Evolutionary conservation across 495 filamentous ascomycete genomes (phyloP).

Genomic region (Neurospora cerealis): DNA sequence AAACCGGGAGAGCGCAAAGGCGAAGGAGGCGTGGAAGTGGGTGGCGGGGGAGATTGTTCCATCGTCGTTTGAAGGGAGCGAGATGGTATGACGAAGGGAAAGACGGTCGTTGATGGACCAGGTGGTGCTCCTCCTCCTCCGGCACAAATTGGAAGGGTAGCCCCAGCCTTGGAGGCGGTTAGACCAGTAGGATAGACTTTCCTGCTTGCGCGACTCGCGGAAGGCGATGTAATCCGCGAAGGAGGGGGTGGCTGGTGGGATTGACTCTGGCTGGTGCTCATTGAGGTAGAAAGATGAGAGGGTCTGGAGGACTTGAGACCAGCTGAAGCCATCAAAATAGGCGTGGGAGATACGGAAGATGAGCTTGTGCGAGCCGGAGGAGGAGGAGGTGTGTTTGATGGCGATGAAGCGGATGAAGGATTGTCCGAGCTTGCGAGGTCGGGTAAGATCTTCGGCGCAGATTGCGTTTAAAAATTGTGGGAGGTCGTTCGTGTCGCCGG

Average conservation of each 20-base stretch:
- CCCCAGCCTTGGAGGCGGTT: not conserved
- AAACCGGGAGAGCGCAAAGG: not conserved
- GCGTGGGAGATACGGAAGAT: conserved; percentile 56
- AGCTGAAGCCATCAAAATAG: conserved; percentile 57
- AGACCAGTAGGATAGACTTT: not conserved
- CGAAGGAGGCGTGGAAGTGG: not conserved
- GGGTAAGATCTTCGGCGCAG: conserved; percentile 29
- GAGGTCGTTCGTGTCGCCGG: conserved; percentile 35
- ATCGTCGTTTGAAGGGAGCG: not conserved
- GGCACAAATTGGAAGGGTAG: not conserved
- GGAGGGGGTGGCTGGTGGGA: not conserved
- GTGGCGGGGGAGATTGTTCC: not conserved
- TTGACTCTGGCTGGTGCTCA: not conserved
- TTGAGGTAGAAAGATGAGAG: conserved; percentile 44
- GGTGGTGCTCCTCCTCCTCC: not conserved
- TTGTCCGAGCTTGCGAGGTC: conserved; percentile 35
- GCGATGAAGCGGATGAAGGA: conserved; percentile 45
- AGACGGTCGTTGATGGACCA: not conserved
- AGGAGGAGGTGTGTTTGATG: conserved; percentile 31
- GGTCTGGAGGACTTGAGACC: conserved; percentile 45
- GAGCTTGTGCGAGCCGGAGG: conserved; percentile 34
- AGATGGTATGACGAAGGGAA: not conserved
- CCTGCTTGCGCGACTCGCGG: not conserved
- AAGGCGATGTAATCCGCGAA: not conserved
- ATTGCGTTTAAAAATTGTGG: not conserved